Base-by-base conservation (phyloP, 2,329 filamentous ascomycete species). In the Knoxdaviesia proteae region DNA sequence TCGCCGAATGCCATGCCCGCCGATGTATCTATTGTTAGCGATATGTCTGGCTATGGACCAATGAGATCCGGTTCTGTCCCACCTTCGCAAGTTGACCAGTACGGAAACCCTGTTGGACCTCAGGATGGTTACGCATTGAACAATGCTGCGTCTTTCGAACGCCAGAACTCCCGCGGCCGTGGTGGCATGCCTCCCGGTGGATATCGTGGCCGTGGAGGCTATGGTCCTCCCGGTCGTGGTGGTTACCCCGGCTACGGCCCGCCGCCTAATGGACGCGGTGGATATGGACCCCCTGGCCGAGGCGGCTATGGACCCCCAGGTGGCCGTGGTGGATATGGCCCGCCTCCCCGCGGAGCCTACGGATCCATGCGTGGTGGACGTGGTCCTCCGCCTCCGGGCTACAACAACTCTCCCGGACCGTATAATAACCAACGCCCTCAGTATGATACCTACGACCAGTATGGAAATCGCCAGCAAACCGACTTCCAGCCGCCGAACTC, bases 71-170 rank as follows among this genome's bases (percentile, higher is more conserved):
- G 51, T 41, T 67, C 67, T 35, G 50, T 55, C 37, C 53, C 49
- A 39, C 56, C 51, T 38, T 45, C 54, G 9, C 50, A 56, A 9
- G 59, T 60, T 9, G 80, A 84, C 49, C 73, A 75, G 47, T 83
- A 80, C 49, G 77, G 76, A 38, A 80, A 80, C 52, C 60, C 63
- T 7, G 58, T 69, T 36, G 60, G 54, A n/a, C 50, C 59, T 1
- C 53, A 55, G 5, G 66, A 66, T 50, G 58, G 55, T 9, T 72
- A 68, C 50, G 65, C 57, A 42, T 56, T 62, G 54, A 64, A 61
- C 46, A 58, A 60, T 49, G 63, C 60, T 3, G 63, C 61, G 40
- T 71, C 64, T 6, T 56, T 57, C 43, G 68, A 65, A 44, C 64
- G 60, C 37, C 62, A 63, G 58, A 67, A 61, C 50, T 60, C 64